A percentile compares a stretch with the other conserved stretches of the same genome.
These are phyloP conservation scores for Pneumocystis wakefieldiae DNA, from an alignment of 1,139 yeast species.

Conservation along the genomic window DNA sequence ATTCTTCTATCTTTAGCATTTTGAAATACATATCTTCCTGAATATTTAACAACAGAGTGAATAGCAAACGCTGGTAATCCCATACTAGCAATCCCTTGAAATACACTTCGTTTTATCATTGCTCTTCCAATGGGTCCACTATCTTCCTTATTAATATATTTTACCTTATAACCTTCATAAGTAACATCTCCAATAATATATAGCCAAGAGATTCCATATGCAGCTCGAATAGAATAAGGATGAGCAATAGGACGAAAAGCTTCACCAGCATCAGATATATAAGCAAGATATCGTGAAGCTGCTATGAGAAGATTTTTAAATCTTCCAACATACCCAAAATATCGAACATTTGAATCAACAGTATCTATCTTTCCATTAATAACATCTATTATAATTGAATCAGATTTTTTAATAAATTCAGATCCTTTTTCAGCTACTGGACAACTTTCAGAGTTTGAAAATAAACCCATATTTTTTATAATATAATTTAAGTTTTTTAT, in stretches of 20 bases:
- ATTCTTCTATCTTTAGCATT: constrained; percentile 16
- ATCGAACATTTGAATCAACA: constrained; percentile 8
- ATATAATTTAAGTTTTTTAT: neutral
- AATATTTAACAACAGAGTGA: constrained; percentile 61
- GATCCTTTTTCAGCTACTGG: neutral
- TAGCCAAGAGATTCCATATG: constrained; percentile 66
- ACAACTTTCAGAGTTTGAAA: neutral
- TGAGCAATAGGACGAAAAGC: constrained; percentile 79
- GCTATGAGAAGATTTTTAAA: constrained; percentile 4
- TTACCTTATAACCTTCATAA: constrained; percentile 52
- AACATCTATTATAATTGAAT: constrained; percentile 4
- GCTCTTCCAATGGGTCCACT: constrained; percentile 5
- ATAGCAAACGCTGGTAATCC: constrained; percentile 71
- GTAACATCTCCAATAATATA: constrained; percentile 68
- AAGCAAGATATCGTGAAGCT: constrained; percentile 52
- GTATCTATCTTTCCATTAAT: constrained; percentile 10
- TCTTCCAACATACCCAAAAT: constrained; percentile 9
- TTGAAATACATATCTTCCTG: constrained; percentile 27
- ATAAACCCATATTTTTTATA: neutral
- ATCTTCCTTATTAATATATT: constrained; percentile 3
- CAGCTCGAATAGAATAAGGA: constrained; percentile 45
- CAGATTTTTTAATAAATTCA: neutral
- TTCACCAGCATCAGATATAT: constrained; percentile 72
- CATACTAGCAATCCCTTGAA: constrained; percentile 75
- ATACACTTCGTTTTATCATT: constrained; percentile 51